A percentile compares a stretch with the other conserved stretches of the same genome.
These are phyloP conservation scores for Jamesozyma gamospora DNA, from an alignment of 805 yeast species.

Conservation along the genomic window DNA sequence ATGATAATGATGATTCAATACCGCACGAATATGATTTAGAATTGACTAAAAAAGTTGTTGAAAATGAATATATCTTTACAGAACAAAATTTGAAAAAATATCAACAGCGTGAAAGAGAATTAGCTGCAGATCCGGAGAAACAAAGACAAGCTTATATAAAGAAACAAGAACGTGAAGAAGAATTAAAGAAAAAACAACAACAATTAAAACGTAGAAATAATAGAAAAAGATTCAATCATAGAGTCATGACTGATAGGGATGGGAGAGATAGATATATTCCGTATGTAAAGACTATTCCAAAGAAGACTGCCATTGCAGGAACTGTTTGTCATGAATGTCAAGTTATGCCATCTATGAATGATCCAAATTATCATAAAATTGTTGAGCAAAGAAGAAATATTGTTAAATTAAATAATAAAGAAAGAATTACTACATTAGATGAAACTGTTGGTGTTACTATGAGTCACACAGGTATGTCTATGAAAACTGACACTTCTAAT, in stretches of 20 bases:
- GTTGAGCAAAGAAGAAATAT: conserved; percentile 45
- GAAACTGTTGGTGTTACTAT: conserved; percentile 83
- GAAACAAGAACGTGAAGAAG: conserved; percentile 29
- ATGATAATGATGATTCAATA: conserved; percentile 40
- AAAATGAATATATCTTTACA: conserved; percentile 77
- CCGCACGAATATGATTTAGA: conserved; percentile 81
- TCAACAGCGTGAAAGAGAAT: conserved; percentile 29
- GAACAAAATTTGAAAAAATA: conserved; percentile 69
- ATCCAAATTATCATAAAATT: conserved; percentile 58
- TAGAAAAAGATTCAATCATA: conserved; percentile 25
- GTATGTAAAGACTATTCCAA: conserved; percentile 79
- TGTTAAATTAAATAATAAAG: conserved; percentile 40
- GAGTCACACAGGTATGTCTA: conserved; percentile 77
- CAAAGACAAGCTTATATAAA: conserved; percentile 29
- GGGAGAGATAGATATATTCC: conserved; percentile 51
- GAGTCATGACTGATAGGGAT: conserved; percentile 32
- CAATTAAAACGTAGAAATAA: conserved; percentile 32
- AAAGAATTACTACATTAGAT: conserved; percentile 57
- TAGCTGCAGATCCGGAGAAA: conserved; percentile 30
- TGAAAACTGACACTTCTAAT: conserved; percentile 60
- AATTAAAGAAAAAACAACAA: conserved; percentile 31
- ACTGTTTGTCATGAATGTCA: conserved; percentile 89
- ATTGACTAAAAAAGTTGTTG: conserved; percentile 67
- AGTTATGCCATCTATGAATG: conserved; percentile 67
- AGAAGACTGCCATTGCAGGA: conserved; percentile 76